A percentile compares a stretch with the other conserved stretches of the same genome.
phyloP scores from a whole-genome alignment of 1,284 basidiomycete genomes.

The Ceratobasidium sp. region DNA sequence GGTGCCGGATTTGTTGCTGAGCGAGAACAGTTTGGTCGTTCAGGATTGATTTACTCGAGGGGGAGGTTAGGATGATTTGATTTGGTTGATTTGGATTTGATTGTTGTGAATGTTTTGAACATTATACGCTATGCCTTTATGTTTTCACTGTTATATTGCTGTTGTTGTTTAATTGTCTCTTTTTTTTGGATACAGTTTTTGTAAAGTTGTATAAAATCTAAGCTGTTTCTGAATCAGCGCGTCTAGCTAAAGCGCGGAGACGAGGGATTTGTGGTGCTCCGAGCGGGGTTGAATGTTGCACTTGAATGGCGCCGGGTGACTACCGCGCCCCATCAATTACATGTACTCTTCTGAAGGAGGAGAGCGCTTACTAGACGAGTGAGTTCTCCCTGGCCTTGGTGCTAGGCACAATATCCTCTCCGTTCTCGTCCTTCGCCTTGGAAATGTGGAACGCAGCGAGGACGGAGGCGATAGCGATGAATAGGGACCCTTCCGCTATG shows the following conservation, averaged over 20 bases:
- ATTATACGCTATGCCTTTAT: neutral
- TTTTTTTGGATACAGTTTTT: neutral
- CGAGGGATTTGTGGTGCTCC: slow-evolving; percentile 17
- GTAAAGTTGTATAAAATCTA: neutral
- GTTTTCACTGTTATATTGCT: neutral
- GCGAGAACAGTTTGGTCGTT: slow-evolving; percentile 24
- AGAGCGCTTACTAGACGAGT: slow-evolving; percentile 17
- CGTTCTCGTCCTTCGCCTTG: slow-evolving; percentile 27
- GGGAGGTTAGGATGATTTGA: too few relatives aligned
- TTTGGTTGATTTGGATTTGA: neutral
- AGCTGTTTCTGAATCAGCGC: too few relatives aligned
- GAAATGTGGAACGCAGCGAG: slow-evolving; percentile 18
- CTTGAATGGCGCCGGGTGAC: slow-evolving; percentile 44
- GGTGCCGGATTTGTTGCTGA: slow-evolving; percentile 21
- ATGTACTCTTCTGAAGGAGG: too few relatives aligned
- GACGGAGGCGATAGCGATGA: slow-evolving; percentile 24
- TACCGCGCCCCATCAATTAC: too few relatives aligned
- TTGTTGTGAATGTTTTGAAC: neutral
- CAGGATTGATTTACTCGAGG: slow-evolving; percentile 34
- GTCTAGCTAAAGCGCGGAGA: neutral
- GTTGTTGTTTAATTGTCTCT: neutral
- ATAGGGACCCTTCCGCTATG: slow-evolving; percentile 19
- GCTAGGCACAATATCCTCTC: slow-evolving; percentile 15
- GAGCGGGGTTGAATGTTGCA: slow-evolving; percentile 45
- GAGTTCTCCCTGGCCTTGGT: slow-evolving; percentile 33